Evolutionary conservation across 305 asterid genomes (phyloP).

Genomic region (Nicotiana rustica): DNA sequence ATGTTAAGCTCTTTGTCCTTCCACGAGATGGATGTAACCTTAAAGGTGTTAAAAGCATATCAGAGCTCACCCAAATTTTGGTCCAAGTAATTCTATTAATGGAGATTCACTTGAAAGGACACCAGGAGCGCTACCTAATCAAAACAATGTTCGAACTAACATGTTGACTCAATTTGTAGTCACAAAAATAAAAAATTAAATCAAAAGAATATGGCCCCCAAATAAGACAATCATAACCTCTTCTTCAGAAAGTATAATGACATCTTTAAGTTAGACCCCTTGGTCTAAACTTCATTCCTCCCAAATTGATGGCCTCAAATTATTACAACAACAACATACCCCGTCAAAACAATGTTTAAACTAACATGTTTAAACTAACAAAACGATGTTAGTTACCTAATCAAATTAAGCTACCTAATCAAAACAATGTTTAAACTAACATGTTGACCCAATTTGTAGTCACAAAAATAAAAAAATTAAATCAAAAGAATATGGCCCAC

Average conservation of each 20-base stretch:
- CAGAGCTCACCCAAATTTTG: slow-evolving; percentile 22
- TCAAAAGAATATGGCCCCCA: neutral
- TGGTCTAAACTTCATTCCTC: slow-evolving; percentile 2
- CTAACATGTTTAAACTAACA: too few species aligned
- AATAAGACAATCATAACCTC: neutral
- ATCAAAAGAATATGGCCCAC: neutral
- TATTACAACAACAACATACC: too few species aligned
- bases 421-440: slow-evolving; percentile 1
- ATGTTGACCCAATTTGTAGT: neutral
- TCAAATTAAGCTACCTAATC: slow-evolving; percentile 29
- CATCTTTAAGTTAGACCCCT: neutral
- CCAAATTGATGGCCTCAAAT: slow-evolving; percentile 4
- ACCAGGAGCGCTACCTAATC: slow-evolving; percentile 13
- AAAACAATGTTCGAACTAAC: slow-evolving; percentile 8
- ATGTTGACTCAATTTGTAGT: neutral
- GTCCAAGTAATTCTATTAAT: slow-evolving; percentile 34
- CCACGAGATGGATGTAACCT: slow-evolving; percentile 97
- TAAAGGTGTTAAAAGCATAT: slow-evolving; percentile 46
- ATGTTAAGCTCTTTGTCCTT: slow-evolving; percentile 94
- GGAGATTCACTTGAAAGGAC: neutral
- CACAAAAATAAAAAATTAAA: neutral
- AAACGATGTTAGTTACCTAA: too few species aligned
- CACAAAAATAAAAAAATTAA: neutral
- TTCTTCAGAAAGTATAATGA: neutral
- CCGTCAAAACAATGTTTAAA: too few species aligned